Conservation (phyloP, 2,329 filamentous ascomycete genomes). For the Helicocarpus griseus region DNA sequence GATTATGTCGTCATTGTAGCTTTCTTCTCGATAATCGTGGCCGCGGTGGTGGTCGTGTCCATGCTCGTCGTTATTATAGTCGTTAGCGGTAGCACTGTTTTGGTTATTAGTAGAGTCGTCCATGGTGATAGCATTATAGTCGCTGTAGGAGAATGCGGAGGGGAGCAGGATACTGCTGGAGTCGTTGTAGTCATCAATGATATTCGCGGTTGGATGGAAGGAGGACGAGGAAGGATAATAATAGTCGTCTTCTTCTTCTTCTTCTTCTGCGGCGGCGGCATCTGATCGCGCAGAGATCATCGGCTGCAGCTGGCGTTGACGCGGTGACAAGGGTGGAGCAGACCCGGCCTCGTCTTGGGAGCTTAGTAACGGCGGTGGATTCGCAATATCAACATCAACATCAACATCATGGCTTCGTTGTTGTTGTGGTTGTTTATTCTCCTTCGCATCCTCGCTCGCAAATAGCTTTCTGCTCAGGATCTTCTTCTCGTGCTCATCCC, state of each 20-base stretch:
- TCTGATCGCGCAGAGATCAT: neutral
- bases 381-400: neutral
- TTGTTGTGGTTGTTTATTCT: neutral
- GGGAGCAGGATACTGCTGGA: conserved; percentile 6
- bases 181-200: neutral
- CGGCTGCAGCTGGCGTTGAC: neutral
- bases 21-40: conserved; percentile 16
- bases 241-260: too few species aligned
- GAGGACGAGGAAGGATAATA: neutral
- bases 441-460: neutral
- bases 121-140: conserved; percentile 3
- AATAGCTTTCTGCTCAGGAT: neutral
- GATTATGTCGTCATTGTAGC: conserved; percentile 2
- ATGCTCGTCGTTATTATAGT: neutral
- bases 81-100: too few species aligned
- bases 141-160: conserved; percentile 1
- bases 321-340: neutral
- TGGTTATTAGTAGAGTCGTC: conserved; percentile 5
- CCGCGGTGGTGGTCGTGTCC: conserved; percentile 13
- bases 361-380: neutral
- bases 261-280: neutral
- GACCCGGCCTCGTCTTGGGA: neutral
- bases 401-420: neutral
- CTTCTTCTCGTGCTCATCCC: neutral
- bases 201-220: neutral